Percentiles rank a stretch among this genome's conserved stretches.
These are phyloP conservation scores for Russula griseocarnosa DNA, from an alignment of 768 basidiomycete species.

Conservation along the genomic window DNA sequence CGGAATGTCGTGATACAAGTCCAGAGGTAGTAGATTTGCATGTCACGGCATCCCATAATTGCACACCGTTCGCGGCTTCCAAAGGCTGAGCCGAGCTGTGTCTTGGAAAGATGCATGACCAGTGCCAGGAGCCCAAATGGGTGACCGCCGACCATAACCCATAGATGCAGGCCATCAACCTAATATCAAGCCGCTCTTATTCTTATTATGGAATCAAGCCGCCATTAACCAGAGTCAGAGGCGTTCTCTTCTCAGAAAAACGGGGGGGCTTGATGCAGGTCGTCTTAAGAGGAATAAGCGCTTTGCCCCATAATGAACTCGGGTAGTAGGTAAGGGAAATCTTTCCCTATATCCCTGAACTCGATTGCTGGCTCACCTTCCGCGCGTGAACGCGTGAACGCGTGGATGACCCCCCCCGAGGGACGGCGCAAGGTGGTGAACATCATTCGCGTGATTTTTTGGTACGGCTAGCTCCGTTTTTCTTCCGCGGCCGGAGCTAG, in stretches of 20 bases:
- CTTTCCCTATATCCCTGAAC: background rate
- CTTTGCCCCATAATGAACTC: background rate
- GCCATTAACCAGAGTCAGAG: background rate
- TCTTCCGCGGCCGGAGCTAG: background rate
- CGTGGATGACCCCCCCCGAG: background rate
- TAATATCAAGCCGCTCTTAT: background rate
- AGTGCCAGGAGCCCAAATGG: background rate
- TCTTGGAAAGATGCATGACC: slow-evolving; percentile 2
- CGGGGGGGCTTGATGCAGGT: background rate
- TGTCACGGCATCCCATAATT: background rate
- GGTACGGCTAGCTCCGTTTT: background rate
- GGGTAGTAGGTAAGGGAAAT: background rate
- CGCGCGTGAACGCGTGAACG: background rate
- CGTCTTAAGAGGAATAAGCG: background rate
- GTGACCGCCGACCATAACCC: background rate
- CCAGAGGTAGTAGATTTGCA: background rate
- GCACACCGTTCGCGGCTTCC: background rate
- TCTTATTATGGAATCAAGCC: slow-evolving; percentile 1
- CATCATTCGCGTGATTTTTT: too few relatives aligned
- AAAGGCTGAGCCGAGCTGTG: slow-evolving; percentile 11
- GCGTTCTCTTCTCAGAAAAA: background rate
- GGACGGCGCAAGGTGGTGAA: background rate
- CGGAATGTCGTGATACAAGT: background rate
- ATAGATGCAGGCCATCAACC: background rate
- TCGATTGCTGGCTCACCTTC: background rate